Evolutionary conservation across 2,329 filamentous ascomycete genomes (phyloP).

Genomic region (Neocatenulostroma microsporum): DNA sequence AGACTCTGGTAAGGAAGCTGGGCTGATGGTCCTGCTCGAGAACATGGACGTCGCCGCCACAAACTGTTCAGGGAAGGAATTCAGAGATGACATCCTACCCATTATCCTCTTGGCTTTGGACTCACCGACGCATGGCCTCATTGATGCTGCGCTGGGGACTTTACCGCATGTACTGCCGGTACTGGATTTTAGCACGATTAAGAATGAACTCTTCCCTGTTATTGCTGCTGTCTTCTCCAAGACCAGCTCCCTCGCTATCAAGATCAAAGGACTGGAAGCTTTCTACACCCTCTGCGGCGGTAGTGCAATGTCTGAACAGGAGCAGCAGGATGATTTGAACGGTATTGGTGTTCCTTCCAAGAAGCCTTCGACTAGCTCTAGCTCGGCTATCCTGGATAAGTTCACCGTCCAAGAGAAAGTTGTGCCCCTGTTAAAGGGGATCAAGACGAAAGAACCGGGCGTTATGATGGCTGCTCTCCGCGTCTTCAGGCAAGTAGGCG

Average conservation of each 20-base stretch:
- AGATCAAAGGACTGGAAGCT: conserved; percentile 82
- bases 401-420: conserved; percentile 99
- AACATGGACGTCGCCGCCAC: conserved; percentile 67
- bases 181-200: conserved; percentile 92
- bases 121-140: conserved; percentile 78
- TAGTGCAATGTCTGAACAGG: conserved; percentile 29
- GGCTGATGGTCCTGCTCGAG: conserved; percentile 83
- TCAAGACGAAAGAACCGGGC: conserved; percentile 95
- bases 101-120: conserved; percentile 78
- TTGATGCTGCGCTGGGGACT: conserved; percentile 75
- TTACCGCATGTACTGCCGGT: conserved; percentile 75
- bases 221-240: conserved; percentile 85
- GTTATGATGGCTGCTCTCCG: conserved; percentile 92
- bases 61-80: conserved; percentile 83
- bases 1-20: conserved; percentile 77
- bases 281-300: conserved; percentile 87
- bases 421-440: conserved; percentile 77
- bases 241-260: conserved; percentile 89
- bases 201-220: conserved; percentile 91
- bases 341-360: conserved; percentile 48
- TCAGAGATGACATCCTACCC: conserved; percentile 90
- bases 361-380: conserved; percentile 41
- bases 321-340: conserved; percentile 63
- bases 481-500: conserved; percentile 76
- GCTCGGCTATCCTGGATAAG: conserved; percentile 72